phyloP scores from a whole-genome alignment of 1,139 yeast genomes.

The Candida tropicalis region DNA sequence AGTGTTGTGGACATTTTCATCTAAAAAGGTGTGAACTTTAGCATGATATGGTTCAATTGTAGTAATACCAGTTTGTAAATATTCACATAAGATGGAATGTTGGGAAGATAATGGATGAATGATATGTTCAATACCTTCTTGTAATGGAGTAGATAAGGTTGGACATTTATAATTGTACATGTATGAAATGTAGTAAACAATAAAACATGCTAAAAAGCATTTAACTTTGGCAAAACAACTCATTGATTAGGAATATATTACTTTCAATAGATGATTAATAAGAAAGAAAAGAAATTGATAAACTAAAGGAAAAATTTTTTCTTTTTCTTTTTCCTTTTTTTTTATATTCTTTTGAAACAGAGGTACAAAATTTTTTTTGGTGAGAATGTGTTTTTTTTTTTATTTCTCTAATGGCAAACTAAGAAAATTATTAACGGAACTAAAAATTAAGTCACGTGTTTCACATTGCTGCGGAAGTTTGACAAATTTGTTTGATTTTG shows the following conservation, averaged over 20 bases:
- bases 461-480: neutral
- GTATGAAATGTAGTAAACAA: constrained; percentile 40
- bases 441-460: neutral
- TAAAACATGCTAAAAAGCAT: constrained; percentile 29
- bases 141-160: constrained; percentile 30
- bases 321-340: neutral
- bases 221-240: constrained; percentile 23
- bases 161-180: constrained; percentile 46
- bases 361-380: neutral
- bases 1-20: constrained; percentile 40
- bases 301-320: neutral
- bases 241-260: constrained; percentile 9
- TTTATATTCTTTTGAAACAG: neutral
- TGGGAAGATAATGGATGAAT: constrained; percentile 44
- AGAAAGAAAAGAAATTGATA: neutral
- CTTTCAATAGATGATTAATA: too few relatives aligned
- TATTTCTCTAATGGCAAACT: neutral
- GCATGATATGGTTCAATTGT: constrained; percentile 36
- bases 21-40: constrained; percentile 33
- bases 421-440: neutral
- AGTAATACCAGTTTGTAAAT: constrained; percentile 32
- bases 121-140: constrained; percentile 30
- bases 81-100: constrained; percentile 34
- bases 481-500: too few relatives aligned
- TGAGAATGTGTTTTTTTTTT: too few relatives aligned